Evolutionary conservation across 441 rosid genomes (phyloP), one percentile per base, ranked within the genome.

Genomic region (Sinapis alba): DNA sequence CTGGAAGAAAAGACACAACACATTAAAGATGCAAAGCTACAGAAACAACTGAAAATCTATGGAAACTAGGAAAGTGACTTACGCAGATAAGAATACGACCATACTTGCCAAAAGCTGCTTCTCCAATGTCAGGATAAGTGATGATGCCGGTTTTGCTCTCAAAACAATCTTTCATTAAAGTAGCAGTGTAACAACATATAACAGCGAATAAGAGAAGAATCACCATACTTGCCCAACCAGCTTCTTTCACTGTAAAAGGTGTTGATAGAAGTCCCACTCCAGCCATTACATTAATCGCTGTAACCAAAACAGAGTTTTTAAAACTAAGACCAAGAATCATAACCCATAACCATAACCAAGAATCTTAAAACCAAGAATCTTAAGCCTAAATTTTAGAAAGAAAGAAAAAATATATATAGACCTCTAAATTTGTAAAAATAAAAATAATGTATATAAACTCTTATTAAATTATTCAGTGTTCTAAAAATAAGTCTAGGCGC

Each of bases 231-330:
- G 85, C 85, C 97, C 97, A 94, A 28, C 97, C 98, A 63, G 85
- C 91, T 88, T 87, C 81, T 83, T 79, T 89, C 69, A 90, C 78
- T 8, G 98, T 85, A 61, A 58, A 85, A 72, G 98, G 94, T 43
- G 93, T 92, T 8, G 97, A 94, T 3, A 92, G 90, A 72, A 94
- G 84, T 73, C 97, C 98, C 68, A 90, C 90, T 80, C 98, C 97
- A 71, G 85, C 96, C 97, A 94, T 79, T 41, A 92, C 90, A 80
- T 94, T 94, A 11, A 92, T 43, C 34, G 83, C 97, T 94, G 87
- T 13, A 78, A 61, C 68, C 69, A 43, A 43, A n/a, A 43, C 51
- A 43, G 51, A 43, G 51, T n/a, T 43, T 0, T 43, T 43, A 43
- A 43, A 5, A 43, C 51, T 43, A 43, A n/a, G 1, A 43, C 51